Evolutionary conservation across 176 grass and related monocot species (phyloP), one percentile per base, ranked within the genome.

Genomic region (Eremochloa ophiuroides): DNA sequence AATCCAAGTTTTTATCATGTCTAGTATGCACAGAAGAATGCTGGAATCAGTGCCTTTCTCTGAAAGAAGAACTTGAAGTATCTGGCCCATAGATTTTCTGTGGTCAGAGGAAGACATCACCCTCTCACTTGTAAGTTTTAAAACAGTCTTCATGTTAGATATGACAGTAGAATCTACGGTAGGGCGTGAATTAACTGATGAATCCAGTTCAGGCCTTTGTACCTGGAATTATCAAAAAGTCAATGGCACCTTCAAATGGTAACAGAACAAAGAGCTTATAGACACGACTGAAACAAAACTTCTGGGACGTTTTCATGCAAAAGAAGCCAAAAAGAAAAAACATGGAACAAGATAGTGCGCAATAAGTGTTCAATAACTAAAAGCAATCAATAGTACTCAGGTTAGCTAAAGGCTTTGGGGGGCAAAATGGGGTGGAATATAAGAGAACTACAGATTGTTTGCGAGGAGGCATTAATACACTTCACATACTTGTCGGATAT

Each of bases 1-100:
- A 77, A 99, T 95, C 96, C 96, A 99, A 82, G 83, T 51, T 64
- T 95, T 95, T 89, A 99, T 82, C 84, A 88, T 93, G 74, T 99
- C 96, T 47, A 99, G 84, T 78, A 95, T 87, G 50, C 93, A 95
- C 40, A 99, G 74, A 78, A 99, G 90, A 67, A 99, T 81, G 62
- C 90, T 90, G 31, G 91, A 47, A 66, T 99, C 96, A 16, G 89
- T 99, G 82, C 84, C 76, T 87, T 83, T 95, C 78, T 99, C 96
- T 66, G 93, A 95, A 56, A 99, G 88, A 82, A 95, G 88, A 25
- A 64, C 85, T 60, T 91, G 89, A 56, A 99, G 85, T 73, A 93
- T 99, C 82, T 91, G 88, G 31, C 91, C 88, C 79, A 99, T 95
- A 87, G 82, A 84, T 91, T 87, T 73, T 82, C 92, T 88, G 84